Evolutionary conservation across 169 alveolate species (phyloP), one percentile per base, ranked within the genome.

Genomic region (Plasmodium adleri): DNA sequence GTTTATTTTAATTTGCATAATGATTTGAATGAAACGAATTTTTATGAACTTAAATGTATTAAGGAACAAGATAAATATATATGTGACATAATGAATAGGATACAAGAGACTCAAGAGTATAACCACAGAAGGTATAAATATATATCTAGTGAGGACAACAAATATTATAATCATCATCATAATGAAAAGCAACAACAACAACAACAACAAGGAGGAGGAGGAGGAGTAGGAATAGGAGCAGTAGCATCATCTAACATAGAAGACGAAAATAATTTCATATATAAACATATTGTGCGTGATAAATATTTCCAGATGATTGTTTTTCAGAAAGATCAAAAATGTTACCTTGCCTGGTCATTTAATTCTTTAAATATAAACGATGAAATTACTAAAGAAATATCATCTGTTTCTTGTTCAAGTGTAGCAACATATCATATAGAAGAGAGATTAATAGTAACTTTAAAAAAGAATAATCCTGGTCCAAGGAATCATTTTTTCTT

Each of bases 321-420:
- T 15, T 76, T 20, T 54, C 56, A 62, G 24, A 50, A 49, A 54
- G 64, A 52, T 3, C 56, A 76, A 12, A 43, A 3, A n/a, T 76
- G 88, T 64, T 76, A 76, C 24, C 63, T 76, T 13, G 73, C 76
- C 1, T 76, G 88, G 88, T 63, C 76, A 0, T 76, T 76, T 56
- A 76, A 76, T 52, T 76, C 68, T 0, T 6, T 32, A 8, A 64
- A 17, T 52, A 62, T 76, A 24, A 76, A 76, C 22, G 66, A 54
- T 17, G 88, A 76, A 6, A 63, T 76, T 9, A 56, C n/a, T 24
- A 28, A 24, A 54, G 22, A 17, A 52, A 47, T 76, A 58, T 45
- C 76, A 10, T 74, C 63, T 12, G 17, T 50, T 1, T 28, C 74
- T 0, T 76, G 88, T 17, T 76, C 75, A 2, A 67, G 28, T 9